Conservation (phyloP, 495 filamentous ascomycete species). For the Hypoxylon lenormandii region DNA sequence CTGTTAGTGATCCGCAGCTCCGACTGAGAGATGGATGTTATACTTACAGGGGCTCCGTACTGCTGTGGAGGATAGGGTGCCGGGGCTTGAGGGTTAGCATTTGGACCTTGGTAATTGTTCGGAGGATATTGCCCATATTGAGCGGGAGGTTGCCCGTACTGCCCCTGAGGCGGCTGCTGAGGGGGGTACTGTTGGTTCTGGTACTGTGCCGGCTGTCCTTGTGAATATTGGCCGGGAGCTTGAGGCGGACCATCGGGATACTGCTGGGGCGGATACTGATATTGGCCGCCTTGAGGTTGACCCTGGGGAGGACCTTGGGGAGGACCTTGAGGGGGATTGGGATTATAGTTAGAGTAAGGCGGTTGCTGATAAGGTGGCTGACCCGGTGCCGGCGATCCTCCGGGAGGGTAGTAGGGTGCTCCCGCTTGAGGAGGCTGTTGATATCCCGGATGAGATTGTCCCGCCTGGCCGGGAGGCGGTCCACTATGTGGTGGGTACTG, state of each 20-base stretch:
- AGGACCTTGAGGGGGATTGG: no score
- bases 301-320: slow-evolving; percentile 14
- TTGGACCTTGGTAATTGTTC: slow-evolving; percentile 8
- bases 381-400: slow-evolving; percentile 14
- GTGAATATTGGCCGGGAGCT: slow-evolving; percentile 8
- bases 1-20: background rate
- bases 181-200: slow-evolving; percentile 51
- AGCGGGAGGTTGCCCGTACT: slow-evolving; percentile 27
- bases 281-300: slow-evolving; percentile 36
- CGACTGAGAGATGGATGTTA: background rate
- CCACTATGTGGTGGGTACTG: slow-evolving; percentile 19
- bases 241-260: background rate
- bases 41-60: slow-evolving; percentile 21
- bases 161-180: slow-evolving; percentile 52
- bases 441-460: slow-evolving; percentile 26
- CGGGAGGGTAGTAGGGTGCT: slow-evolving; percentile 23
- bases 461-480: slow-evolving; percentile 11
- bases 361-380: slow-evolving; percentile 28
- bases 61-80: slow-evolving; percentile 32
- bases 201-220: slow-evolving; percentile 31
- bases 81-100: slow-evolving; percentile 13
- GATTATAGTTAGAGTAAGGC: slow-evolving; percentile 20
- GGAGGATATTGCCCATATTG: slow-evolving; percentile 27
- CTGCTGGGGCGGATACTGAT: slow-evolving; percentile 29
- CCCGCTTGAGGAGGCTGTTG: slow-evolving; percentile 25